These are phyloP conservation scores for Phialocephala sp. DNA, from an alignment of 2,329 filamentous ascomycete species.

Conservation along the genomic window DNA sequence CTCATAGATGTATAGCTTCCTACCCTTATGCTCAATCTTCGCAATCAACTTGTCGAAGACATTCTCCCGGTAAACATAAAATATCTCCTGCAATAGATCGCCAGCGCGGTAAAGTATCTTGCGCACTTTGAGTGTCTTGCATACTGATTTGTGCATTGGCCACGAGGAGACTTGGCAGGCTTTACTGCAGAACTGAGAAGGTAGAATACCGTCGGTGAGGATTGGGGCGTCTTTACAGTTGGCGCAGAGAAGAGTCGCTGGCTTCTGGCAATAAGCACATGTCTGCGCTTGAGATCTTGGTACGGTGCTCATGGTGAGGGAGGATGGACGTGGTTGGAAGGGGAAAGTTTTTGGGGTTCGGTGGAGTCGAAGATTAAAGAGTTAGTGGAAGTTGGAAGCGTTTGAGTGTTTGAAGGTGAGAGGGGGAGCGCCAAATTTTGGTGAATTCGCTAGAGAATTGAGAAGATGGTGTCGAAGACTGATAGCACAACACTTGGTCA, in stretches of 20 bases:
- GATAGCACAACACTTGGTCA: too few species aligned
- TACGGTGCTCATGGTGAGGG: neutral
- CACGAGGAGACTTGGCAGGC: neutral
- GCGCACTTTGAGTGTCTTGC: neutral
- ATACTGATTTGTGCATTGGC: neutral
- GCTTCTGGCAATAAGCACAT: neutral
- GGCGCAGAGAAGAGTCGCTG: neutral
- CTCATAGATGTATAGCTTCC: conserved; percentile 1
- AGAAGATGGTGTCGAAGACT: too few species aligned
- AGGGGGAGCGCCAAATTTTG: too few species aligned
- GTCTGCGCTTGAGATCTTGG: neutral
- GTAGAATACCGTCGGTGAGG: neutral
- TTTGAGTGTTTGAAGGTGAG: too few species aligned
- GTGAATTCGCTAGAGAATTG: too few species aligned
- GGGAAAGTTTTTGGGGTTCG: too few species aligned
- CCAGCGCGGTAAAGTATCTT: neutral
- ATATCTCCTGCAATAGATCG: conserved; percentile 1
- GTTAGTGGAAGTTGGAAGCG: too few species aligned
- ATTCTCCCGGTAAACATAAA: neutral
- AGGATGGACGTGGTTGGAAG: neutral
- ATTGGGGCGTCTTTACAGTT: neutral
- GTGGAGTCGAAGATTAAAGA: too few species aligned
- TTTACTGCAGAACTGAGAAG: neutral
- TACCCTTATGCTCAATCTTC: neutral
- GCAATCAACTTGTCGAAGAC: neutral